phyloP scores from a whole-genome alignment of 2,329 filamentous ascomycete species.

The Madurella fahalii region DNA sequence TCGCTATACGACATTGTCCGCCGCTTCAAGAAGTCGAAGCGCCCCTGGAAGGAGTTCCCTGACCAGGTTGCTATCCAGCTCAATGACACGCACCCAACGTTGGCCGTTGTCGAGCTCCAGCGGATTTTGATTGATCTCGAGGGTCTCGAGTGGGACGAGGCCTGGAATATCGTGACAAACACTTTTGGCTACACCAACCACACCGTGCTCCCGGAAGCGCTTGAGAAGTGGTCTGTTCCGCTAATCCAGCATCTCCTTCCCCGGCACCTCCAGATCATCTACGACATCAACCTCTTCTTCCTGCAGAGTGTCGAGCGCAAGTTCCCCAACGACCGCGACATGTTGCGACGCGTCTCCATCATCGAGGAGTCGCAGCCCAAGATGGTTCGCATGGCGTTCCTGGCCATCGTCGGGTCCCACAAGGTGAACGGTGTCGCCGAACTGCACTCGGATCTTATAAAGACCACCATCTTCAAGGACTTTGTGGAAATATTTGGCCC shows the following conservation, averaged over 20 bases:
- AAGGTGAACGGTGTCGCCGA: constrained; percentile 99
- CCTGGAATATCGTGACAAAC: constrained; percentile 74
- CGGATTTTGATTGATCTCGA: constrained; percentile 87
- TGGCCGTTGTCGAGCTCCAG: constrained; percentile 93
- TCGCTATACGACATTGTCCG: constrained; percentile 95
- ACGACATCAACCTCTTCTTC: constrained; percentile 96
- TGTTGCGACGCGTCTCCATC: constrained; percentile 85
- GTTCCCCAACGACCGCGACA: constrained; percentile 84
- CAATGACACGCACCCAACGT: constrained; percentile 94
- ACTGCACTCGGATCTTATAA: constrained; percentile 94
- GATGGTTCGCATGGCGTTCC: constrained; percentile 95
- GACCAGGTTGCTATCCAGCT: constrained; percentile 96
- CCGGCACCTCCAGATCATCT: constrained; percentile 93
- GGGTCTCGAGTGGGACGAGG: constrained; percentile 87
- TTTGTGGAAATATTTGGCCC: constrained; percentile 92
- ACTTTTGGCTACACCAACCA: constrained; percentile 98
- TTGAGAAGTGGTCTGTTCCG: constrained; percentile 98
- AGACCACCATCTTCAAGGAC: constrained; percentile 99
- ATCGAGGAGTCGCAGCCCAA: constrained; percentile 96
- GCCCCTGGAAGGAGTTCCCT: constrained; percentile 85
- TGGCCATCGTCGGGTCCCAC: constrained; percentile 95
- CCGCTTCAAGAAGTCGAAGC: constrained; percentile 95
- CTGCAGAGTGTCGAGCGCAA: constrained; percentile 83
- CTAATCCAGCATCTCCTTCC: constrained; percentile 89
- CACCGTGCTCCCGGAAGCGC: constrained; percentile 90